Base-by-base conservation (phyloP, 2,329 filamentous ascomycete species). In the Coniochaeta sp. region DNA sequence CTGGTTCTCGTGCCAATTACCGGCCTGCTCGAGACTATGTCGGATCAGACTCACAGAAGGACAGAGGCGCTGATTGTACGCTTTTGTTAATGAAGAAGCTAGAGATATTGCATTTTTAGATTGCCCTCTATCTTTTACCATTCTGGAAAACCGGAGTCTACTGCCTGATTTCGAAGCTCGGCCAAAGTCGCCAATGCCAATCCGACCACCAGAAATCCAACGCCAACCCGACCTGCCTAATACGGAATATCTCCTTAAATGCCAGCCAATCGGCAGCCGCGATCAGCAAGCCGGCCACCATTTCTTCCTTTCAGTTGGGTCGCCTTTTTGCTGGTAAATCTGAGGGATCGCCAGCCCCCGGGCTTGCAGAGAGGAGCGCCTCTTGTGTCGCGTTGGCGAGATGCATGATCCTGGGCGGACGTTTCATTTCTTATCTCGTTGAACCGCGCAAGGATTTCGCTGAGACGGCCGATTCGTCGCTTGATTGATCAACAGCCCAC, bases 161-260 rank as follows among this genome's bases (percentile, higher is more conserved):
- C 47, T 52, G 47, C 47, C 47, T 30, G 47, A 52, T 52, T 28
- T 52, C 47, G 47, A 14, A 52, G 24, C 47, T 52, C 47, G 47
- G 10, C 24, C 47, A 26, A 50, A 17, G 24, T 17, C 17, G 22
- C 47, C 24, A 30, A 52, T 28, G 47, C 26, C 47, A 47, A 24
- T 19, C 8, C 5, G 42, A 14, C 19, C 42, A 47, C 42, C 47
- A 26, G 24, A 47, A 24, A 24, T 28, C 8, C 47, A 52, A 14
- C n/a, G 14, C 24, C 47, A 52, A 62, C 56, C 60, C 62, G 65
- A 68, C 66, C 66, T 68, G 65, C 66, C 66, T 67, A 65, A 64
- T 66, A 59, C 42, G 65, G 64, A 55, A 36, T 56, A 14, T 22
- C 12, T 54, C 36, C 30, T 8, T 44, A 50, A 50, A 62, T 30